Evolutionary conservation across 306 rosid genomes (phyloP).

Genomic region (Luffa aegyptiaca): DNA sequence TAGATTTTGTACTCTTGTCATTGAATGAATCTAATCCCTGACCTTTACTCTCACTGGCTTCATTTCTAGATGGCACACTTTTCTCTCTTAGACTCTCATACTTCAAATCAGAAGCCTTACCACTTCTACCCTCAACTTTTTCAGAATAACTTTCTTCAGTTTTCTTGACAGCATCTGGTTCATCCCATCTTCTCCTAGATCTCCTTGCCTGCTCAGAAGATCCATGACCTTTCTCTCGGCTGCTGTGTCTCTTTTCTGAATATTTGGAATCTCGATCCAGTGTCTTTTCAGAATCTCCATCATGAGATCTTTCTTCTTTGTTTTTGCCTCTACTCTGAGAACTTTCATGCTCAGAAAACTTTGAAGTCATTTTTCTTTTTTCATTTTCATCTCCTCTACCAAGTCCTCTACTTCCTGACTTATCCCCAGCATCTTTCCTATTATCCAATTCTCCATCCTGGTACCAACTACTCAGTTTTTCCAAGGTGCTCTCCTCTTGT

Average conservation of each 20-base stretch:
- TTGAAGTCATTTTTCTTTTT: slow-evolving; percentile 36
- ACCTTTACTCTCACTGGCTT: slow-evolving; percentile 49
- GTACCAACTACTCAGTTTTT: slow-evolving; percentile 83
- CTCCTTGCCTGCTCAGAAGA: slow-evolving; percentile 54
- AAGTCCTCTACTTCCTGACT: slow-evolving; percentile 30
- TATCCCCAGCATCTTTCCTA: slow-evolving; percentile 53
- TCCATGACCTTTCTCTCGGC: slow-evolving; percentile 65
- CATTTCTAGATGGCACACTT: slow-evolving; percentile 51
- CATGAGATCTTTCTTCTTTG: slow-evolving; percentile 41
- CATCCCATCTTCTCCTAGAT: slow-evolving; percentile 95
- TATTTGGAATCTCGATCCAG: slow-evolving; percentile 50
- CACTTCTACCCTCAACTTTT: slow-evolving; percentile 38
- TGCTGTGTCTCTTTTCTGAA: slow-evolving; percentile 50
- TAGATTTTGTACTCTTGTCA: slow-evolving; percentile 45
- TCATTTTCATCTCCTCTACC: slow-evolving; percentile 40
- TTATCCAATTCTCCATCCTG: slow-evolving; percentile 81
- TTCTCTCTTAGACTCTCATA: slow-evolving; percentile 54
- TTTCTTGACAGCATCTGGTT: slow-evolving; percentile 43
- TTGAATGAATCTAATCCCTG: slow-evolving; percentile 37
- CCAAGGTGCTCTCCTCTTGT: slow-evolving; percentile 88
- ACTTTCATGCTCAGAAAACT: slow-evolving; percentile 37
- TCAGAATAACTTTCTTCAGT: slow-evolving; percentile 41
- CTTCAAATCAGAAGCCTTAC: slow-evolving; percentile 49
- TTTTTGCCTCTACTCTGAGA: slow-evolving; percentile 42
- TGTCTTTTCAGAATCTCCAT: slow-evolving; percentile 36